Evolutionary conservation across 805 yeast genomes (phyloP).

Genomic region (Jamesozyma jinghongensis): DNA sequence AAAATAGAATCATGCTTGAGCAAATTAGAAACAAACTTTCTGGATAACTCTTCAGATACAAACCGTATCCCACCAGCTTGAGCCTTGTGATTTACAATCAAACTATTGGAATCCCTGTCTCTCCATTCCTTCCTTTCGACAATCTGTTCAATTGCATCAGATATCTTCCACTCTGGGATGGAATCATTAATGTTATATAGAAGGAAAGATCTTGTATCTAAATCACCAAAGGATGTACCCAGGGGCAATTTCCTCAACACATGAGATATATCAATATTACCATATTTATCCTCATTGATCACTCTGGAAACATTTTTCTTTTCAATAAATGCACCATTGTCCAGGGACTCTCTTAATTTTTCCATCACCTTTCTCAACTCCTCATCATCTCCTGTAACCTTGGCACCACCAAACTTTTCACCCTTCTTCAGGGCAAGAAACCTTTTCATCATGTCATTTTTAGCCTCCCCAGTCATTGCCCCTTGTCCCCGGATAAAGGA

Average conservation of each 20-base stretch:
- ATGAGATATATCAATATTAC: conserved; percentile 39
- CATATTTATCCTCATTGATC: background rate
- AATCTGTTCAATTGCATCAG: conserved; percentile 39
- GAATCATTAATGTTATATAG: conserved; percentile 64
- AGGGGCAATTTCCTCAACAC: conserved; percentile 57
- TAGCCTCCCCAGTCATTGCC: conserved; percentile 34
- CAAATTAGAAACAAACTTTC: conserved; percentile 8
- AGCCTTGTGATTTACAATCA: conserved; percentile 21
- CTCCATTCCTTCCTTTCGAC: conserved; percentile 14
- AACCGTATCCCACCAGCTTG: conserved; percentile 23
- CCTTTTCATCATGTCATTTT: conserved; percentile 45
- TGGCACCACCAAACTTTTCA: conserved; percentile 33
- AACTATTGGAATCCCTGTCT: conserved; percentile 13
- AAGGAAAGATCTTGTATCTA: conserved; percentile 49
- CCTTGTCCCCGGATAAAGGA: conserved; percentile 52
- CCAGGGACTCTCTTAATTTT: conserved; percentile 27
- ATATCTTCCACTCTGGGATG: conserved; percentile 53
- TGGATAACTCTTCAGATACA: conserved; percentile 8
- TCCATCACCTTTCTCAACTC: conserved; percentile 44
- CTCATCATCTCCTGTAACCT: conserved; percentile 26
- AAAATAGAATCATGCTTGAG: conserved; percentile 2
- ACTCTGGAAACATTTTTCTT: background rate
- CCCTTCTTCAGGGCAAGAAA: conserved; percentile 44
- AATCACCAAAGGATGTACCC: conserved; percentile 43
- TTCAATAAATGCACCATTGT: background rate